Conservation (phyloP, 306 rosid species). For the Rubus idaeus region DNA sequence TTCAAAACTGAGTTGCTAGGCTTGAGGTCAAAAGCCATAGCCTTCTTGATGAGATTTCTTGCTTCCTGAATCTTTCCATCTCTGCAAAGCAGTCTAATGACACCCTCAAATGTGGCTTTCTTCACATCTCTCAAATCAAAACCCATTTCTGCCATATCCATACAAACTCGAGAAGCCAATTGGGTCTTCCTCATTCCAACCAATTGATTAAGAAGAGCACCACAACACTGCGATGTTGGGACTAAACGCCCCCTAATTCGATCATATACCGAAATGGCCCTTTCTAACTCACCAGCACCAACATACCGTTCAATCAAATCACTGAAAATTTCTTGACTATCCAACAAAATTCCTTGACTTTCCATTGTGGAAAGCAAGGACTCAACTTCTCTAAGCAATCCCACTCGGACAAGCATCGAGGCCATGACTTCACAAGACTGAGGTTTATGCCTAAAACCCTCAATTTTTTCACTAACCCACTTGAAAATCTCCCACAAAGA, state of each 20-base stretch:
- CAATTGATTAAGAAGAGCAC: constrained; percentile 47
- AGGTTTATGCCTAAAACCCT: constrained; percentile 42
- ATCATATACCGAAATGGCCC: constrained; percentile 50
- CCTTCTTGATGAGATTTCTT: constrained; percentile 67
- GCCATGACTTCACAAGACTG: constrained; percentile 66
- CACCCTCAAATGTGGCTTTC: constrained; percentile 48
- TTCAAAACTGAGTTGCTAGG: constrained; percentile 48
- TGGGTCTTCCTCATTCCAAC: constrained; percentile 46
- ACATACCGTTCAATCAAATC: constrained; percentile 55
- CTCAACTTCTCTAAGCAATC: constrained; percentile 63
- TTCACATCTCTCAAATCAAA: constrained; percentile 39
- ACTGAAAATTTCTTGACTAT: constrained; percentile 37
- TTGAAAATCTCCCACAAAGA: constrained; percentile 67
- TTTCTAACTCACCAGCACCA: constrained; percentile 46
- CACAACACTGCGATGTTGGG: constrained; percentile 45
- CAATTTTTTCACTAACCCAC: constrained; percentile 34
- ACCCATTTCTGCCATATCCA: constrained; percentile 53
- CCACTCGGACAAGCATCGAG: constrained; percentile 54
- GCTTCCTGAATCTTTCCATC: constrained; percentile 71
- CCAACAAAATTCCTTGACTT: constrained; percentile 37
- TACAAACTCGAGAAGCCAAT: constrained; percentile 40
- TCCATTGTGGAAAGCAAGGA: constrained; percentile 51
- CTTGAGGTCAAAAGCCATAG: constrained; percentile 37
- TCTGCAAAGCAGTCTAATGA: constrained; percentile 56
- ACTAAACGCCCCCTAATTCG: constrained; percentile 39